These are phyloP conservation scores for Geotrichum siamense DNA, from an alignment of 1,139 yeast species.

Conservation along the genomic window DNA sequence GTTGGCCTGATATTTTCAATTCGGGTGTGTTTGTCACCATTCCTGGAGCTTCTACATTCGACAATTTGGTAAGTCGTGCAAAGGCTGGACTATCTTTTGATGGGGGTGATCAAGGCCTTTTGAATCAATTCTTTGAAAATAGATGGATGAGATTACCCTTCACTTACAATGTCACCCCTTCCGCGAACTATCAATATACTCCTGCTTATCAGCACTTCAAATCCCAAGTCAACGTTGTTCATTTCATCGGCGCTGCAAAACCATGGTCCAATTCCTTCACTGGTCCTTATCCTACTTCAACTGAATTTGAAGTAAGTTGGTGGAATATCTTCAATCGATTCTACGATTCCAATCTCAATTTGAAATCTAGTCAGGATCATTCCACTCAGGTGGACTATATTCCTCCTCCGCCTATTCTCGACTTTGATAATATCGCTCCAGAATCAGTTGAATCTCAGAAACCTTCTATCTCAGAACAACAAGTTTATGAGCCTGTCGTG, in stretches of 20 bases:
- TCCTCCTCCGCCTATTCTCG: constrained; percentile 1
- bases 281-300: constrained; percentile 14
- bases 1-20: constrained; percentile 95
- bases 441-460: constrained; percentile 7
- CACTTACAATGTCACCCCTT: constrained; percentile 77
- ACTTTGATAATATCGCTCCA: constrained; percentile 3
- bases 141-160: constrained; percentile 69
- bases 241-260: constrained; percentile 72
- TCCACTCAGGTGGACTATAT: not conserved
- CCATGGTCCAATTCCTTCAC: constrained; percentile 55
- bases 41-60: constrained; percentile 47
- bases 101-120: constrained; percentile 92
- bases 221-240: constrained; percentile 53
- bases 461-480: constrained; percentile 4
- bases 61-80: constrained; percentile 36
- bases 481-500: constrained; percentile 23
- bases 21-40: constrained; percentile 71
- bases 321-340: constrained; percentile 42
- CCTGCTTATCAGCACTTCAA: constrained; percentile 70
- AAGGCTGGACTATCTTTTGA: constrained; percentile 56
- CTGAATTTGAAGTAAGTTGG: constrained; percentile 33
- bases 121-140: constrained; percentile 70
- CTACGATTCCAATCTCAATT: constrained; percentile 27
- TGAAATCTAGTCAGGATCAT: constrained; percentile 1
- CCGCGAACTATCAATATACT: constrained; percentile 66